Evolutionary conservation across 2,329 filamentous ascomycete species (phyloP).

Genomic region (Aspergillus pseudonomiae): DNA sequence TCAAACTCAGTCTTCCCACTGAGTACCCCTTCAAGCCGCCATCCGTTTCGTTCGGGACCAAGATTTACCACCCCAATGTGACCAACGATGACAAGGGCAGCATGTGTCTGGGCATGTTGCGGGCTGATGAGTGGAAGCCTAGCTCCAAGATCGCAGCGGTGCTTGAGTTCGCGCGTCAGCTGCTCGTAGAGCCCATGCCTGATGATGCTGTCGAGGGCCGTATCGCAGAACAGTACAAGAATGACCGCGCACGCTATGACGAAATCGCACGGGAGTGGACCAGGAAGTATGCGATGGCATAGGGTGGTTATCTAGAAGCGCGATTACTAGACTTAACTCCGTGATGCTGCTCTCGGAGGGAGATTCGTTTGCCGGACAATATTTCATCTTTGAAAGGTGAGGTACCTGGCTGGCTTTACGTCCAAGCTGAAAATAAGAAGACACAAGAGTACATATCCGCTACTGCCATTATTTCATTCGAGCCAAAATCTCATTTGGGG

Average conservation of each 20-base stretch:
- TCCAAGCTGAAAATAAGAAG: not conserved
- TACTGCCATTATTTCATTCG: not conserved
- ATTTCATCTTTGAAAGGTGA: not conserved
- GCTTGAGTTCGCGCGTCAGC: conserved; percentile 72
- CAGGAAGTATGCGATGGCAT: conserved; percentile 65
- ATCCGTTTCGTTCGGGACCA: conserved; percentile 76
- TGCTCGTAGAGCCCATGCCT: conserved; percentile 79
- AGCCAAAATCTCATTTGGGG: not conserved
- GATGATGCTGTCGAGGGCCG: conserved; percentile 86
- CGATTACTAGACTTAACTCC: no score
- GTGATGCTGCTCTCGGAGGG: not conserved
- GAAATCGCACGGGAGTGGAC: conserved; percentile 76
- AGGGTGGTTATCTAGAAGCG: not conserved
- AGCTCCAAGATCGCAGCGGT: conserved; percentile 75
- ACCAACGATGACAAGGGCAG: conserved; percentile 82
- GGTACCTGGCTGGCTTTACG: not conserved
- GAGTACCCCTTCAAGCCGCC: conserved; percentile 93
- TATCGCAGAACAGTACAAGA: conserved; percentile 82
- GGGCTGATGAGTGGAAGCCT: conserved; percentile 90
- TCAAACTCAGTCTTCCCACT: conserved; percentile 71
- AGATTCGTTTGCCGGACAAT: not conserved
- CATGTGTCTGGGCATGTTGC: conserved; percentile 84
- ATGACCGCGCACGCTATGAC: conserved; percentile 69
- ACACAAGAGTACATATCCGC: not conserved
- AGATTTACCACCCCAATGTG: conserved; percentile 95